phyloP scores from a whole-genome alignment of 2,329 filamentous ascomycete genomes.

The Taxawa tesnikishii region DNA sequence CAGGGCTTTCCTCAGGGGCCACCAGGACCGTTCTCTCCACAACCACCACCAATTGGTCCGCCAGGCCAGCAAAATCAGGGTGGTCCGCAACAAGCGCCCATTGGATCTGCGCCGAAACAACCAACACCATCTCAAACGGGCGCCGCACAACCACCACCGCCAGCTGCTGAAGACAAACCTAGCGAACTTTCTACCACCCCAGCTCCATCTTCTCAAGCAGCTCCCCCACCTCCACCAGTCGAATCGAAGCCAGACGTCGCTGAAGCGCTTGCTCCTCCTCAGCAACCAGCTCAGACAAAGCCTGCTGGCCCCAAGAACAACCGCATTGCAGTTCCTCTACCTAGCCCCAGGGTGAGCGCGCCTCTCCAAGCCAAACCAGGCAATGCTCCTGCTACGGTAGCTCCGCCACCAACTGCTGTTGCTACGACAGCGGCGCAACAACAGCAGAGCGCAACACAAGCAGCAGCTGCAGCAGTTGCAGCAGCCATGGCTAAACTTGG shows the following conservation, averaged over 20 bases:
- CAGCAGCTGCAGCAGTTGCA: constrained; percentile 65
- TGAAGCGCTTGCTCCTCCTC: constrained; percentile 41
- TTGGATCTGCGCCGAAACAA: constrained; percentile 26
- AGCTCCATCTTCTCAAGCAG: constrained; percentile 27
- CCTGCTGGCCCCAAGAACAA: constrained; percentile 31
- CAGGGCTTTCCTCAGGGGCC: constrained; percentile 44
- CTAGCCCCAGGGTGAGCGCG: constrained; percentile 27
- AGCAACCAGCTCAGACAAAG: constrained; percentile 23
- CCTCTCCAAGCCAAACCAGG: constrained; percentile 25
- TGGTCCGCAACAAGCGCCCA: constrained; percentile 23
- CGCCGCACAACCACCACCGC: constrained; percentile 10
- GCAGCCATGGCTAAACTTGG: constrained; percentile 65
- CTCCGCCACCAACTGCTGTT: background rate
- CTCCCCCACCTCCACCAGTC: constrained; percentile 50
- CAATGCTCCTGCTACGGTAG: constrained; percentile 17
- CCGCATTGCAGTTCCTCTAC: constrained; percentile 50
- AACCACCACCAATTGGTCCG: constrained; percentile 42
- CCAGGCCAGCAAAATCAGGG: constrained; percentile 30
- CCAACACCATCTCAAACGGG: constrained; percentile 11
- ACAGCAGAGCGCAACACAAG: constrained; percentile 55
- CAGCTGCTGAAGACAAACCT: constrained; percentile 14
- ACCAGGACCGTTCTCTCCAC: constrained; percentile 24
- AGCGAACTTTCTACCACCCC: constrained; percentile 25
- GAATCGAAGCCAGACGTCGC: constrained; percentile 56
- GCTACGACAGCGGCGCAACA: constrained; percentile 14